Conservation (phyloP, 2,329 filamentous ascomycete genomes). For the Samsoniella hepiali region DNA sequence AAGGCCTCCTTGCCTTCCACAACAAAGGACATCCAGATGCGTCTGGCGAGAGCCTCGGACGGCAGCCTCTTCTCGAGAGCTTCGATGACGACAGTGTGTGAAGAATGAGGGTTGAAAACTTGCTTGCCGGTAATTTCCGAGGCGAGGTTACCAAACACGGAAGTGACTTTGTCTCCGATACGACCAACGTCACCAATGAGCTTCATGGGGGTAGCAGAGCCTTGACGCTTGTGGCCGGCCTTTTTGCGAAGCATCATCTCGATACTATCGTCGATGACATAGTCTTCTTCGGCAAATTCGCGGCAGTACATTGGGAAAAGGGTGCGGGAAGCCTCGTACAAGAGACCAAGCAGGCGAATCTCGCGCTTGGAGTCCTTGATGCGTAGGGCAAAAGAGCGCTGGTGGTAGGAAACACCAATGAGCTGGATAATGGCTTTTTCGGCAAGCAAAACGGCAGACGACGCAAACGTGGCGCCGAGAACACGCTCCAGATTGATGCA, state of each 20-base stretch:
- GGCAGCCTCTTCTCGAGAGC: slow-evolving; percentile 81
- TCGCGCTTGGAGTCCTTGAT: slow-evolving; percentile 91
- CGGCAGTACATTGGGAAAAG: slow-evolving; percentile 90
- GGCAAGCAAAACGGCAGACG: slow-evolving; percentile 66
- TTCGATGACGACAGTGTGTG: slow-evolving; percentile 84
- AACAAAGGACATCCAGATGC: slow-evolving; percentile 98
- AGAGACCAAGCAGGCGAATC: slow-evolving; percentile 72
- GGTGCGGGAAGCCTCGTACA: slow-evolving; percentile 85
- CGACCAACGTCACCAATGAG: slow-evolving; percentile 75
- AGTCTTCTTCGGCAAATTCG: slow-evolving; percentile 90
- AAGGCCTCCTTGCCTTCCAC: slow-evolving; percentile 82
- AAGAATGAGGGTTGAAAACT: slow-evolving; percentile 87
- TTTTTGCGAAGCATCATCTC: slow-evolving; percentile 63
- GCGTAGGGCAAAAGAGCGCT: slow-evolving; percentile 73
- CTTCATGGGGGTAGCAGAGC: slow-evolving; percentile 72
- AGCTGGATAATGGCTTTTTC: slow-evolving; percentile 78
- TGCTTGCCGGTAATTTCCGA: slow-evolving; percentile 94
- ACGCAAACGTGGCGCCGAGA: slow-evolving; percentile 64
- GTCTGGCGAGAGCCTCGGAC: slow-evolving; percentile 86
- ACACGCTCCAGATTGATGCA: slow-evolving; percentile 59
- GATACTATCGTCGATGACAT: slow-evolving; percentile 82
- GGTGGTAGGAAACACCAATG: slow-evolving; percentile 81
- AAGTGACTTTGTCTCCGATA: slow-evolving; percentile 89
- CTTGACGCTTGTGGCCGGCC: slow-evolving; percentile 46
- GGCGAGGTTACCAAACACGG: slow-evolving; percentile 87